These are phyloP conservation scores for Beauveria sp. DNA, from an alignment of 2,329 filamentous ascomycete genomes.

Conservation along the genomic window DNA sequence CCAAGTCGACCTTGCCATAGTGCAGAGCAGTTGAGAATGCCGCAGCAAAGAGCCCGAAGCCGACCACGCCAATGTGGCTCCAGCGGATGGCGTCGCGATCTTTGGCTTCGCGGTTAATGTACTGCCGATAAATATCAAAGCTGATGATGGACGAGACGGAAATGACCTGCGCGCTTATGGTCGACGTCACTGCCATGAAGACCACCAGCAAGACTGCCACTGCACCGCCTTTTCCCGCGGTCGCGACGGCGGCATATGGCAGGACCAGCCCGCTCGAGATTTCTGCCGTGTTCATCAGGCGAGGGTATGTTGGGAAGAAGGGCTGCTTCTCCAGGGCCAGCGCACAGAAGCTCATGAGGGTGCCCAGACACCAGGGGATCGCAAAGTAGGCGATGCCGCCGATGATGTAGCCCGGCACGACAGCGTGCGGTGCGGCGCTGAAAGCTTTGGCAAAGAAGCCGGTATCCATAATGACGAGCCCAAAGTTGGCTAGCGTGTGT, in stretches of 20 bases:
- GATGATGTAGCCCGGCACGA: slow-evolving; percentile 44
- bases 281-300: slow-evolving; percentile 50
- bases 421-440: slow-evolving; percentile 35
- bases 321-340: slow-evolving; percentile 38
- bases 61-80: slow-evolving; percentile 44
- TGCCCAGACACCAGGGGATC: slow-evolving; percentile 46
- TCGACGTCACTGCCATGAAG: slow-evolving; percentile 69
- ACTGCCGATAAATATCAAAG: slow-evolving; percentile 45
- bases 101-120: slow-evolving; percentile 37
- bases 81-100: slow-evolving; percentile 42
- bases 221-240: slow-evolving; percentile 64
- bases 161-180: slow-evolving; percentile 43
- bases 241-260: slow-evolving; percentile 60
- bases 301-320: slow-evolving; percentile 46
- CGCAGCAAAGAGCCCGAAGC: slow-evolving; percentile 43
- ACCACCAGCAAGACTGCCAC: slow-evolving; percentile 60
- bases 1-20: slow-evolving; percentile 45
- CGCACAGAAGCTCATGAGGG: slow-evolving; percentile 40
- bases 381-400: slow-evolving; percentile 47
- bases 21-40: slow-evolving; percentile 44
- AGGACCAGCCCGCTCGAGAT: slow-evolving; percentile 62
- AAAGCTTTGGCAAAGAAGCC: slow-evolving; percentile 48
- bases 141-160: slow-evolving; percentile 45
- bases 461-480: slow-evolving; percentile 46
- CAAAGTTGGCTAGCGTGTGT: slow-evolving; percentile 41